Percentiles rank a stretch among this genome's conserved stretches.
Conservation (phyloP, 2,329 filamentous ascomycete species). For the Fusarium secorum region DNA sequence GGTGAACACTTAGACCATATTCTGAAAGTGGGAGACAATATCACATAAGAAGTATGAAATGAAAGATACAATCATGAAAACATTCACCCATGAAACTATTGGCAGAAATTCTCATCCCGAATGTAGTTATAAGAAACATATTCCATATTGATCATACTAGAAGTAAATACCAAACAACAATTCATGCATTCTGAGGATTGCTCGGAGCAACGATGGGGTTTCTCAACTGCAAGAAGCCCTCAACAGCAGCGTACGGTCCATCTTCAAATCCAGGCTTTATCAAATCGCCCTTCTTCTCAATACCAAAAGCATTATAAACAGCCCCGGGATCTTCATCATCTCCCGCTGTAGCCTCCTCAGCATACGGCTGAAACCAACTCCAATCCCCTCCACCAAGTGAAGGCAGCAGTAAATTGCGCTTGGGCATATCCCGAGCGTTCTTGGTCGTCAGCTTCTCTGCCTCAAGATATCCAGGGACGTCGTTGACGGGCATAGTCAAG, state of each 20-base stretch:
- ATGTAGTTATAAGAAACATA: rapidly evolving
- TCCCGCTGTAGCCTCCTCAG: not conserved
- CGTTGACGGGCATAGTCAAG: conserved; percentile 35
- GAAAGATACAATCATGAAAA: not conserved
- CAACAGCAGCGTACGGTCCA: conserved; percentile 16
- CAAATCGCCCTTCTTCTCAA: not conserved
- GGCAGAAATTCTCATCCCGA: rapidly evolving
- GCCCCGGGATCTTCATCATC: not conserved
- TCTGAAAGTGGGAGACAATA: rapidly evolving
- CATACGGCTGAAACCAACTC: conserved; percentile 48
- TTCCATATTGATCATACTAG: not conserved
- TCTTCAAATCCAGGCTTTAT: not conserved
- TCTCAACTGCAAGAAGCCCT: conserved; percentile 17
- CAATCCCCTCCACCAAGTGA: conserved; percentile 37
- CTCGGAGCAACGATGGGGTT: not conserved
- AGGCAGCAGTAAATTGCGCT: conserved; percentile 27
- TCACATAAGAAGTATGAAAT: not conserved
- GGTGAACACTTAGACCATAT: not conserved
- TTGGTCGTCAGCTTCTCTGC: not conserved
- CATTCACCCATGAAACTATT: not conserved
- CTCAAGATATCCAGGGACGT: conserved; percentile 19
- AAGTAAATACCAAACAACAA: rapidly evolving
- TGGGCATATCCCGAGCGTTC: not conserved
- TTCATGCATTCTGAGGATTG: not conserved
- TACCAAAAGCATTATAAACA: not conserved